Conservation (phyloP, 768 basidiomycete genomes). For the Astraeus odoratus region DNA sequence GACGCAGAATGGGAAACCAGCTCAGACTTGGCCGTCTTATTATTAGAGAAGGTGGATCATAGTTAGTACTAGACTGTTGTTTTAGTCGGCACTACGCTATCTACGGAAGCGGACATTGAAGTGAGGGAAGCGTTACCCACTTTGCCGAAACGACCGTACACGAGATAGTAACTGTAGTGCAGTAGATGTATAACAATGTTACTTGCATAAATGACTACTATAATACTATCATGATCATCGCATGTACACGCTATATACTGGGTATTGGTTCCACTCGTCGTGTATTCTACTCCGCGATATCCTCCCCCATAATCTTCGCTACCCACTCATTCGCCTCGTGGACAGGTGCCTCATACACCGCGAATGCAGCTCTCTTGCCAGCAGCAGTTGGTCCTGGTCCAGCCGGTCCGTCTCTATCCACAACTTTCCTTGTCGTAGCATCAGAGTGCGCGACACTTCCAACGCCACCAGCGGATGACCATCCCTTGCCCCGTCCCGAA, state of each 20-base stretch:
- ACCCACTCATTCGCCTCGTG: slow-evolving; percentile 62
- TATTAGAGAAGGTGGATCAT: background rate
- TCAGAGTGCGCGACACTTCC: slow-evolving; percentile 8
- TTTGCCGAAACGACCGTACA: too few species aligned
- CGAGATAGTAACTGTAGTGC: too few species aligned
- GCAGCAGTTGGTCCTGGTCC: slow-evolving; percentile 1
- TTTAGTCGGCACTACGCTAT: too few species aligned
- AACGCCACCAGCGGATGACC: slow-evolving; percentile 34
- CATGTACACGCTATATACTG: background rate
- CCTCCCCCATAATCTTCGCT: slow-evolving; percentile 59
- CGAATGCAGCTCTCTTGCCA: slow-evolving; percentile 53
- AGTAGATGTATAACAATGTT: too few species aligned
- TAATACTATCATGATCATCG: background rate
- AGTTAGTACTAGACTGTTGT: background rate
- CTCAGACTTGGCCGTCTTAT: too few species aligned
- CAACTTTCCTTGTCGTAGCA: slow-evolving; percentile 11
- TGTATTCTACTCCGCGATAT: slow-evolving; percentile 16
- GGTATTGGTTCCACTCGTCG: background rate
- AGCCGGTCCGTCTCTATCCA: slow-evolving; percentile 8
- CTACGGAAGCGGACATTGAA: too few species aligned
- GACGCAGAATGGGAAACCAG: too few species aligned
- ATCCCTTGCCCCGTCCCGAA: slow-evolving; percentile 60
- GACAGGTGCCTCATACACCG: slow-evolving; percentile 64
- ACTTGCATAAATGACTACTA: too few species aligned
- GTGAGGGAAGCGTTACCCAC: too few species aligned